Base-by-base conservation (phyloP, 1,139 yeast genomes). In the Eremothecium gossypii region DNA sequence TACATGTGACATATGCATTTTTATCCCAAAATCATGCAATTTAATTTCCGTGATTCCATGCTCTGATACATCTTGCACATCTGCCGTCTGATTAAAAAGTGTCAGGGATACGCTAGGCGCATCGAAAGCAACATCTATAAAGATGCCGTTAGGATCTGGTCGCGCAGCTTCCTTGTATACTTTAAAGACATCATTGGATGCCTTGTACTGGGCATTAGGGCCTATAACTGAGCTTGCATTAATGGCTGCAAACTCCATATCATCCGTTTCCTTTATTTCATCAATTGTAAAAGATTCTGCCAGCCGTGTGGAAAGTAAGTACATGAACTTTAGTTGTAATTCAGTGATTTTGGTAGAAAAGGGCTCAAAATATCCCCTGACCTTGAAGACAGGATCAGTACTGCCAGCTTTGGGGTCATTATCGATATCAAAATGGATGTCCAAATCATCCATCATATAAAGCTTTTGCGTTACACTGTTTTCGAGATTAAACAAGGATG, bases 321-420 rank as follows among this genome's bases (percentile, higher is more conserved):
- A 58, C 42, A 89, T 58, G 51, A 76, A 79, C 30, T 70, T 66
- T 37, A 83, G 68, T 62, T 93, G 98, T 32, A 77, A 61, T 51
- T 91, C 97, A 0, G 96, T 83, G 45, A 91, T 63, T 27, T 74
- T 71, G 49, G 86, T 67, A 39, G 77, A 74, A 14, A 84, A 69
- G 17, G 84, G 84, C 1, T 84, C 77, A 55, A 84, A 70, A 26
- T 69, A 65, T 12, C 95, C 94, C 4, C 58, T 53, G 1, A 84
- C 67, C 2, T 68, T 64, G 36, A 79, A 67, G 0, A 75, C 67
- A 0, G 95, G 83, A 1, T 70, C 55, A 1, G 62, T 65, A 7
- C 61, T 58, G 27, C 50, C 57, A 4, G 68, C 67, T n/a, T 50
- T 63, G 32, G 75, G 78, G 33, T 69, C 67, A 50, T 77, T 77